Evolutionary conservation across 345 rosid genomes (phyloP), one percentile per base, ranked within the genome.

Genomic region (Syzygium jambos): DNA sequence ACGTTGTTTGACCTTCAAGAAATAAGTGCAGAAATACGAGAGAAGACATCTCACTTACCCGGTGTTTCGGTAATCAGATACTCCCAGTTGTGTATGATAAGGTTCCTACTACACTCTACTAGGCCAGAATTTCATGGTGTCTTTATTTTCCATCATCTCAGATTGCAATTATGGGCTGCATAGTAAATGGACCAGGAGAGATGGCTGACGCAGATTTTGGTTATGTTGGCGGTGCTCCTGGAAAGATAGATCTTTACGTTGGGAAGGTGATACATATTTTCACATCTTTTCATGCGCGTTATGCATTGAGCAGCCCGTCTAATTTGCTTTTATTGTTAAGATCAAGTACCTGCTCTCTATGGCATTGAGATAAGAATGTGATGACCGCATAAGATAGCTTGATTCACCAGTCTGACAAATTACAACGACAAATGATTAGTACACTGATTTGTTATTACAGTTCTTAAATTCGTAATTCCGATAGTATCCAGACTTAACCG

Each of bases 161-260:
- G 99, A 97, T 97, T 38, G 98, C 98, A 51, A 97, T 97, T 89
- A 97, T 97, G 99, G 99, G 98, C 87, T 98, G 99, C 95, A 98
- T 98, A 23, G 99, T 98, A 85, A 98, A 96, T 85, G 99, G 99
- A 77, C 99, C 99, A 0, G 99, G 99, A 7, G 99, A 98, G 94
- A 98, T 96, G 99, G 99, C 99, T 63, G 99, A 98, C 89, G 99
- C 99, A 68, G 99, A 96, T 90, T 98, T 98, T 41, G 99, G 99
- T 13, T 98, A 98, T 53, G 99, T 98, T 5, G 99, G 99, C 15
- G 99, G 99, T 41, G 94, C 98, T 88, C 99, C 99, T 7, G 99
- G 99, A 78, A 96, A 96, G 94, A 98, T 96, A 15, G 99, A 96
- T 91, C 95, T 98, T 57, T 95, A 98, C 52, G 99, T 96, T 2